Percentiles rank a stretch among this genome's conserved stretches.
Evolutionary conservation across 2,329 filamentous ascomycete species (phyloP).

Genomic region (Xylariaceae sp.): DNA sequence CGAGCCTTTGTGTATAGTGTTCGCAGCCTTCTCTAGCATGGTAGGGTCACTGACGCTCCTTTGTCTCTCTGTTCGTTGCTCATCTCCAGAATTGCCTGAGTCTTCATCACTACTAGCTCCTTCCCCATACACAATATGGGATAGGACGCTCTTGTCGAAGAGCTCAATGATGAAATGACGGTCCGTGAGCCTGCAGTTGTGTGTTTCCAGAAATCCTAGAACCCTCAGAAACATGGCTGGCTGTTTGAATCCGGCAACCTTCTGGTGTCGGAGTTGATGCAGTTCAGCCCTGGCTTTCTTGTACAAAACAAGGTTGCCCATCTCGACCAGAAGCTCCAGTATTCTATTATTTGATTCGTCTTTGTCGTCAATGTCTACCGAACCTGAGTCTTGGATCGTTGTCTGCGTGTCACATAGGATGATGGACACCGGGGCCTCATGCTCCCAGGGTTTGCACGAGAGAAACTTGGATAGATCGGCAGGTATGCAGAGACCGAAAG

Average conservation of each 20-base stretch:
- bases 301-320: constrained; percentile 90
- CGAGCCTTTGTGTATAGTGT: constrained; percentile 17
- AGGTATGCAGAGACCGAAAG: constrained; percentile 84
- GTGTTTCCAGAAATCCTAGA: constrained; percentile 78
- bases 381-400: constrained; percentile 45
- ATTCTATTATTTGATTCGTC: constrained; percentile 69
- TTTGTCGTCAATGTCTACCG: constrained; percentile 55
- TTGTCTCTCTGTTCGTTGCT: constrained; percentile 54
- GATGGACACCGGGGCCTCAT: constrained; percentile 46
- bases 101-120: constrained; percentile 36
- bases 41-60: constrained; percentile 44
- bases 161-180: constrained; percentile 89
- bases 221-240: constrained; percentile 78
- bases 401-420: constrained; percentile 48
- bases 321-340: constrained; percentile 76
- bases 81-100: constrained; percentile 44
- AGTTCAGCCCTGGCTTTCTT: constrained; percentile 83
- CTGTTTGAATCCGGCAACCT: constrained; percentile 70
- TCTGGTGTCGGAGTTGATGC: constrained; percentile 69
- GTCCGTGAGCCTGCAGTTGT: constrained; percentile 83
- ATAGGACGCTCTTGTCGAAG: constrained; percentile 86
- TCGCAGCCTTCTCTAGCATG: constrained; percentile 23
- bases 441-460: constrained; percentile 60
- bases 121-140: constrained; percentile 77
- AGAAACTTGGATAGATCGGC: constrained; percentile 74